Evolutionary conservation across 306 rosid genomes (phyloP).

Genomic region (Trifolium fragiferum): DNA sequence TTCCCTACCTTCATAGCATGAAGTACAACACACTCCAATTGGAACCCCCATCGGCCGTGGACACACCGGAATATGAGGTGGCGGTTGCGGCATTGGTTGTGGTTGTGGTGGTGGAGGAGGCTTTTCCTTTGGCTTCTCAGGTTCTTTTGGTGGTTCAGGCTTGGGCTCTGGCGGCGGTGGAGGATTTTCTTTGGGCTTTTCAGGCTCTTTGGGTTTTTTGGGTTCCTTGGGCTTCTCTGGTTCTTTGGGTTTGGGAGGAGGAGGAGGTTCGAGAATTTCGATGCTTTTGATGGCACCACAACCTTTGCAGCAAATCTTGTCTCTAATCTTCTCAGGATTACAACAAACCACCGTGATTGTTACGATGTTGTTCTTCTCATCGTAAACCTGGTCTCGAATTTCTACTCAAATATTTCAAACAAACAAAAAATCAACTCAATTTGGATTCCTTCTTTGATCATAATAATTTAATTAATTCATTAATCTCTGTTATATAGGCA

Average conservation of each 20-base stretch:
- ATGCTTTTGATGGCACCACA: constrained; percentile 62
- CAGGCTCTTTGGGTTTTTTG: constrained; percentile 4
- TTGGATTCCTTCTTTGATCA: constrained; percentile 27
- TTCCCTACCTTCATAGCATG: constrained; percentile 44
- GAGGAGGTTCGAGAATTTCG: constrained; percentile 66
- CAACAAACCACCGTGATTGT: constrained; percentile 75
- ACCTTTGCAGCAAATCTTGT: constrained; percentile 63
- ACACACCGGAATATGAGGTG: constrained; percentile 8
- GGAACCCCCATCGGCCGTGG: constrained; percentile 31
- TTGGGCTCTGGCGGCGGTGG: background rate
- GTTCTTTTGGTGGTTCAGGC: constrained; percentile 1
- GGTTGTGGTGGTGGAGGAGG: background rate
- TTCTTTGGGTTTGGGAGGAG: constrained; percentile 53
- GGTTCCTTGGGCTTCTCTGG: constrained; percentile 6
- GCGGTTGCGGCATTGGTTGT: background rate
- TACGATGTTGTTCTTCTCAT: constrained; percentile 69
- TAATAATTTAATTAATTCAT: background rate
- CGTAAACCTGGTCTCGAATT: constrained; percentile 79
- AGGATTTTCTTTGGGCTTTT: constrained; percentile 31
- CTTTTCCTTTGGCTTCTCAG: constrained; percentile 4
- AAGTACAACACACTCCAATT: constrained; percentile 38
- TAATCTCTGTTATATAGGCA: background rate
- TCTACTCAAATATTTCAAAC: constrained; percentile 54
- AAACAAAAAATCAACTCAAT: constrained; percentile 45
- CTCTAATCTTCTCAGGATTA: constrained; percentile 72